Conservation (phyloP, 352 stramenopile species). For the Aphanomyces stellatus region DNA sequence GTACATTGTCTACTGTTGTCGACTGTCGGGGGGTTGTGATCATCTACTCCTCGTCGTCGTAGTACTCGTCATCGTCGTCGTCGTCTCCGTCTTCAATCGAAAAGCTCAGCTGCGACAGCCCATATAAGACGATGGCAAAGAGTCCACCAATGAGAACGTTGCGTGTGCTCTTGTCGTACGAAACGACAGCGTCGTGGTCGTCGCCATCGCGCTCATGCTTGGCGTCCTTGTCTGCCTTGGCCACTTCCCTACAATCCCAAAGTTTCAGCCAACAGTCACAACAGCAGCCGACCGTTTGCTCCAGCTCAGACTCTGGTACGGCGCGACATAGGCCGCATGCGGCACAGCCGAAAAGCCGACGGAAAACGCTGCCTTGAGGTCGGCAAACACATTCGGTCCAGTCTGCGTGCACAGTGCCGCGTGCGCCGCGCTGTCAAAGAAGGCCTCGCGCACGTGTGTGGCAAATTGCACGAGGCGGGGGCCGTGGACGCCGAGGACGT, state of each 20-base stretch:
- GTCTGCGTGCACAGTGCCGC: conserved; percentile 62
- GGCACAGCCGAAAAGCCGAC: conserved; percentile 52
- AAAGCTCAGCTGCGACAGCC: conserved; percentile 50
- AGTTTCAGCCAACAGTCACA: background rate
- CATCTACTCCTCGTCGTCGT: conserved; percentile 19
- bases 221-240: background rate
- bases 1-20: no score
- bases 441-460: conserved; percentile 59
- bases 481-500: conserved; percentile 64
- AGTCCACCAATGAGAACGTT: conserved; percentile 76
- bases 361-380: conserved; percentile 36
- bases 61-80: conserved; percentile 36
- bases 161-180: conserved; percentile 64
- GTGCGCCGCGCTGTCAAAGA: conserved; percentile 41
- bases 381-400: conserved; percentile 57
- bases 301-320: conserved; percentile 80
- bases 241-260: conserved; percentile 10
- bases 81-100: conserved; percentile 41
- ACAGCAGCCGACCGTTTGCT: conserved; percentile 21
- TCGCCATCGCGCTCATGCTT: background rate
- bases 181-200: conserved; percentile 10
- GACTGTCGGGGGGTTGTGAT: no score
- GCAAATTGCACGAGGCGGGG: conserved; percentile 63
- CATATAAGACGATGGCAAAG: conserved; percentile 60
- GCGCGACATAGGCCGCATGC: conserved; percentile 61